A percentile compares a stretch with the other conserved stretches of the same genome.
Conservation (phyloP, 192 early-diverging fungal species). For the Rhizoclosmatium globosum region DNA sequence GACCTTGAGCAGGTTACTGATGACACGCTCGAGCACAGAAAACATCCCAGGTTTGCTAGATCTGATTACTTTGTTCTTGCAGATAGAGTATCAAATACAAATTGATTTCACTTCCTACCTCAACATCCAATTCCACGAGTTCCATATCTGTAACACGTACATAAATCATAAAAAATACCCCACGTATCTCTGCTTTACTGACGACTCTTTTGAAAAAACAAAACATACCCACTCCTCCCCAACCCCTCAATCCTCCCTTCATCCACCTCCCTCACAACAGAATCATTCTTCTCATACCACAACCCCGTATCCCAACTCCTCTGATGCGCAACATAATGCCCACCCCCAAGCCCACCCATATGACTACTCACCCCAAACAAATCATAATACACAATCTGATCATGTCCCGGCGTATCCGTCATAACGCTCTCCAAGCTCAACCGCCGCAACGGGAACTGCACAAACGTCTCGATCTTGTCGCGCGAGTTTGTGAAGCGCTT, state of each 20-base stretch:
- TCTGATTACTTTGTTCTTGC: too few species aligned
- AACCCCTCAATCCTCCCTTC: constrained; percentile 21
- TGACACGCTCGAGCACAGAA: too few species aligned
- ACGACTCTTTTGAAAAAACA: constrained; percentile 49
- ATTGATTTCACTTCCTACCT: too few species aligned
- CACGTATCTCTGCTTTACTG: not conserved
- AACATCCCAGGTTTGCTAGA: too few species aligned
- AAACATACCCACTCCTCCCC: constrained; percentile 42
- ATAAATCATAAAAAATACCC: too few species aligned
- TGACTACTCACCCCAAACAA: constrained; percentile 60
- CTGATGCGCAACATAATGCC: constrained; percentile 60
- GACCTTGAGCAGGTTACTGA: too few species aligned
- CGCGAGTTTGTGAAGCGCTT: constrained; percentile 56
- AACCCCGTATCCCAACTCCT: constrained; percentile 39
- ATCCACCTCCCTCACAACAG: constrained; percentile 8
- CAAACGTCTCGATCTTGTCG: constrained; percentile 51
- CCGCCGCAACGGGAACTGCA: constrained; percentile 44
- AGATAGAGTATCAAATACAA: too few species aligned
- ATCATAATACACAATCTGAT: constrained; percentile 51
- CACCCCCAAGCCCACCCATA: constrained; percentile 56
- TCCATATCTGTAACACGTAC: too few species aligned
- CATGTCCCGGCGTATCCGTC: constrained; percentile 21
- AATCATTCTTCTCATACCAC: constrained; percentile 52
- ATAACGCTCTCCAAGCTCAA: constrained; percentile 11
- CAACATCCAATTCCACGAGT: too few species aligned